phyloP scores from a whole-genome alignment of 78 protist species.

The Pigoraptor vietnamica region DNA sequence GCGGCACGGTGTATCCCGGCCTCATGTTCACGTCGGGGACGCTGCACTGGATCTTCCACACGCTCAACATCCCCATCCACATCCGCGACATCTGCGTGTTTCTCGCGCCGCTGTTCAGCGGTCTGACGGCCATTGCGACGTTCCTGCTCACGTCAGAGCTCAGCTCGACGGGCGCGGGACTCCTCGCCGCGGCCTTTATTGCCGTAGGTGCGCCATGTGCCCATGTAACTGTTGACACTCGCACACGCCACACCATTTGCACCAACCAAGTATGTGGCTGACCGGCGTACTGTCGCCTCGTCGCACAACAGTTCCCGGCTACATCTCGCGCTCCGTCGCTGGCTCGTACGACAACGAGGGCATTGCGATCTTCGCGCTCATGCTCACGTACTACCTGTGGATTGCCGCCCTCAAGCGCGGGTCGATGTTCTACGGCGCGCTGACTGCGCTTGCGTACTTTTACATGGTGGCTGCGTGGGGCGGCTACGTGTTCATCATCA shows the following conservation, averaged over 20 bases:
- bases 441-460: slow-evolving; percentile 76
- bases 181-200: slow-evolving; percentile 87
- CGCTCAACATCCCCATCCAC: slow-evolving; percentile 65
- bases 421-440: slow-evolving; percentile 48
- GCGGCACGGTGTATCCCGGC: slow-evolving; percentile 97
- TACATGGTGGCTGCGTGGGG: slow-evolving; percentile 97
- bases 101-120: slow-evolving; percentile 86
- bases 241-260: background rate
- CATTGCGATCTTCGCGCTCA: slow-evolving; percentile 93
- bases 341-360: slow-evolving; percentile 99
- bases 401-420: slow-evolving; percentile 80
- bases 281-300: background rate
- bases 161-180: slow-evolving; percentile 61
- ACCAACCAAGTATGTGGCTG: background rate
- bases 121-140: slow-evolving; percentile 77
- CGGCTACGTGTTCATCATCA: slow-evolving; percentile 97
- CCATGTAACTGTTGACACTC: background rate
- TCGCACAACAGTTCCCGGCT: slow-evolving; percentile 38
- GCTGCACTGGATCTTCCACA: slow-evolving; percentile 65
- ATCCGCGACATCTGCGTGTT: slow-evolving; percentile 94
- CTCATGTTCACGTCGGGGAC: slow-evolving; percentile 90
- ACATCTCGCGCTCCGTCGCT: slow-evolving; percentile 96
- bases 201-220: slow-evolving; percentile 38
- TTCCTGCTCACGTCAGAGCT: slow-evolving; percentile 55
- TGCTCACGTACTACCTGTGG: slow-evolving; percentile 85